Base-by-base conservation (phyloP, 2,329 filamentous ascomycete species). In the Sporothrix luriei region DNA sequence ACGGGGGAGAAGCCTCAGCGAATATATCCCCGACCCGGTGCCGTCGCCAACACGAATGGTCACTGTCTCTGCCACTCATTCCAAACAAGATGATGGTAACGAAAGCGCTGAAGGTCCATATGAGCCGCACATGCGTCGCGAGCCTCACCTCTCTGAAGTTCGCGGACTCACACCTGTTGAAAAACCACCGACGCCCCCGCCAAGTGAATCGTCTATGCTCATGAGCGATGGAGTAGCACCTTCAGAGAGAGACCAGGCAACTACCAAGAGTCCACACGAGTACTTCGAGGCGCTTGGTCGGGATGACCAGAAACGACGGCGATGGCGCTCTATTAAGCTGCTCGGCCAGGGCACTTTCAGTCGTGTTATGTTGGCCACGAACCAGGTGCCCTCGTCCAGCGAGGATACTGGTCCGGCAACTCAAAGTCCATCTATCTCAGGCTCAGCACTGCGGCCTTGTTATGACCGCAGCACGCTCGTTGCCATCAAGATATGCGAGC, bases 271-370 rank as follows among this genome's bases (percentile, higher is more conserved):
- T 3, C 74, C 78, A 62, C 77, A 82, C 69, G 89, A 93, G 74
- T 88, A 88, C 72, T 95, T 93, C 76, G 85, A 91, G 75, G 90
- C 92, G 38, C 84, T 82, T 73, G 90, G 87, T 2, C 84, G 91
- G 46, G 82, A 85, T 65, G 88, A 92, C 70, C 81, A 87, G 73
- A 93, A 94, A 77, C 84, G 88, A 24, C 88, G 90, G 69, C 85
- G 88, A 73, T 99, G 95, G 88, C 87, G 91, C 73, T 91, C 90
- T 14, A 81, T 99, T 51, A 90, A 91, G 70, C 82, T 90, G 73
- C 85, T 99, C 6, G 95, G 95, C 5, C 92, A 97, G 75, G 95
- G 95, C 49, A 97, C 95, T 0, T 99, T 99, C 78, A 97, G 94
- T 78, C 92, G 92, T 76, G 95, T 99, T 24, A 90, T 96, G 80